These are phyloP conservation scores for Cercospora sp. DNA, from an alignment of 2,329 filamentous ascomycete species.

Conservation along the genomic window DNA sequence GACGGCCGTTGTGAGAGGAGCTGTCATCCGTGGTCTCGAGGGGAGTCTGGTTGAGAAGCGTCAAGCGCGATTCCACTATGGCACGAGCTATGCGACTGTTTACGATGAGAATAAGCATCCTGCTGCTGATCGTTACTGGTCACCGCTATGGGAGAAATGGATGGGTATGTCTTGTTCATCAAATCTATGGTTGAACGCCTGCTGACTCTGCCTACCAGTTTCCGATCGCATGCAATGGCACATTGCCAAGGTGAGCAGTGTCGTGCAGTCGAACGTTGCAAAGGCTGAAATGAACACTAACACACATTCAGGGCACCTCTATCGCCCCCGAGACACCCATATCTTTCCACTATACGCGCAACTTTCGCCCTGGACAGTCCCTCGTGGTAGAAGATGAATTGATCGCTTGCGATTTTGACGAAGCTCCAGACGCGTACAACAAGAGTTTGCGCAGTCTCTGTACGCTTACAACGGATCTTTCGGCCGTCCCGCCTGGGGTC, in stretches of 20 bases:
- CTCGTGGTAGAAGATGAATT: constrained; percentile 78
- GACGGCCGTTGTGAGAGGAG: constrained; percentile 77
- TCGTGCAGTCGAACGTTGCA: not conserved
- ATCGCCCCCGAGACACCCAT: constrained; percentile 73
- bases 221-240: constrained; percentile 84
- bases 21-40: constrained; percentile 72
- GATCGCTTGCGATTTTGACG: constrained; percentile 71
- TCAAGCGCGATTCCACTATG: constrained; percentile 74
- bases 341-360: constrained; percentile 82
- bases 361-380: constrained; percentile 76
- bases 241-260: constrained; percentile 52
- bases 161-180: constrained; percentile 50
- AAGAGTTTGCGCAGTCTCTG: constrained; percentile 65
- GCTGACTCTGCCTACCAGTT: constrained; percentile 45
- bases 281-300: not conserved
- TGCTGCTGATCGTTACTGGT: constrained; percentile 75
- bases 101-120: constrained; percentile 76
- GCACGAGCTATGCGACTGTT: constrained; percentile 73
- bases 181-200: not conserved
- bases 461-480: constrained; percentile 77
- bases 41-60: constrained; percentile 77
- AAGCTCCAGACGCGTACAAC: constrained; percentile 57
- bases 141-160: constrained; percentile 76
- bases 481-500: constrained; percentile 69
- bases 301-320: constrained; percentile 60